Base-by-base conservation (phyloP, 495 filamentous ascomycete genomes). In the Thozetella sp. region DNA sequence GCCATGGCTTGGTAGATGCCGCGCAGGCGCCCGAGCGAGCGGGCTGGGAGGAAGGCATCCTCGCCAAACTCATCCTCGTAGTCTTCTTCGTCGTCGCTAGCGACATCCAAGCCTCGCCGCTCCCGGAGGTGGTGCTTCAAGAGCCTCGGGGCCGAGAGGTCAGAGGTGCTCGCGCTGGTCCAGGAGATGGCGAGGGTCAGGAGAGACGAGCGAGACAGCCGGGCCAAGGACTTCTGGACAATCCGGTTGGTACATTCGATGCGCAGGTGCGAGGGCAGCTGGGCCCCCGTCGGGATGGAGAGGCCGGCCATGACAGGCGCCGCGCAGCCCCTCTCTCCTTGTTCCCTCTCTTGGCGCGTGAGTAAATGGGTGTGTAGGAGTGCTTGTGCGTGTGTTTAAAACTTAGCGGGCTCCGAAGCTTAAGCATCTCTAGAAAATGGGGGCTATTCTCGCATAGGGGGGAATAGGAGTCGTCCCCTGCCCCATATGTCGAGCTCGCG, bases 161-260 rank as follows among this genome's bases (percentile, higher is more conserved):
- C 66, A 22, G 83, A 73, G 53, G 88, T 86, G 54, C 76, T 73
- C 23, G 88, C 82, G 26, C 87, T 81, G 0, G 95, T 83, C 92
- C 92, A 96, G 73, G 85, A 74, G 22, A 90, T 79, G 3, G 82
- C 88, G 15, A 96, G 79, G 1, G 86, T 80, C 15, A 93, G 70
- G 9, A 96, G 80, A 0, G 90, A 86, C 34, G 84, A 74, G 26
- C 92, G 87, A 1, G 90, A 87, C 27, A 96, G 83, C 26, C 86
- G 88, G 51, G 73, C 76, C 13, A 96, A 73, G n/a, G 81, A 75
- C 64, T 88, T 90, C 59, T 80, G 66, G 30, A 92, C 84, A 12
- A 86, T 79, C 3, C 84, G 81, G 58, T 86, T 86, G 46, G 85
- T 75, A 13, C 88, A 79, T 57, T 88, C 81, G 67, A 93, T 82